A percentile compares a stretch with the other conserved stretches of the same genome.
Conservation (phyloP, 306 rosid genomes). For the Alnus rubra region DNA sequence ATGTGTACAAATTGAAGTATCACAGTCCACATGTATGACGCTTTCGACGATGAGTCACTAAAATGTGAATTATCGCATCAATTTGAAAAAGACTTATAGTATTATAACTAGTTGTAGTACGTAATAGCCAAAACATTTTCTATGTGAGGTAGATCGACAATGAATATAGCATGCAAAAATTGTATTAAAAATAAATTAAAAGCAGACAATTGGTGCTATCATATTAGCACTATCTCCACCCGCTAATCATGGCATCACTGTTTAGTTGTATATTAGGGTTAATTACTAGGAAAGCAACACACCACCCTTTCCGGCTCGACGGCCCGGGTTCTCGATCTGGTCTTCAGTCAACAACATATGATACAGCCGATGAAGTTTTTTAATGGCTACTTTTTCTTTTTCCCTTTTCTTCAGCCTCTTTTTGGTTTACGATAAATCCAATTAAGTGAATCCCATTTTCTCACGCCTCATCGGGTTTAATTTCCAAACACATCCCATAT, state of each 20-base stretch:
- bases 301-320: not conserved
- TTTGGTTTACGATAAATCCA: not conserved
- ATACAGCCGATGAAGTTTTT: not conserved
- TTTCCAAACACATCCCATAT: constrained; percentile 23
- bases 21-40: too few relatives aligned
- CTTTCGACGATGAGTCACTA: too few relatives aligned
- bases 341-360: not conserved
- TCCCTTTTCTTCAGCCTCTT: not conserved
- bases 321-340: not conserved
- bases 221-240: not conserved
- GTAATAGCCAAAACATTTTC: too few relatives aligned
- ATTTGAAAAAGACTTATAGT: too few relatives aligned
- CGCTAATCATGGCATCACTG: not conserved
- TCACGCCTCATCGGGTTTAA: constrained; percentile 12
- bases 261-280: not conserved
- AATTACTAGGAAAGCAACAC: not conserved
- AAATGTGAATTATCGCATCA: too few relatives aligned
- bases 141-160: too few relatives aligned
- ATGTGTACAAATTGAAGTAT: too few relatives aligned
- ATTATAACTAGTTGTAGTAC: too few relatives aligned
- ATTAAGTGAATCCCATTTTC: not conserved
- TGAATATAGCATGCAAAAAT: not conserved
- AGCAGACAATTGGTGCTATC: not conserved
- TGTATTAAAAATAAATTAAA: not conserved
- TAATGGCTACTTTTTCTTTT: not conserved